Evolutionary conservation across 192 early-diverging fungal genomes (phyloP).

Genomic region (Borealophlyctis nickersoniae): DNA sequence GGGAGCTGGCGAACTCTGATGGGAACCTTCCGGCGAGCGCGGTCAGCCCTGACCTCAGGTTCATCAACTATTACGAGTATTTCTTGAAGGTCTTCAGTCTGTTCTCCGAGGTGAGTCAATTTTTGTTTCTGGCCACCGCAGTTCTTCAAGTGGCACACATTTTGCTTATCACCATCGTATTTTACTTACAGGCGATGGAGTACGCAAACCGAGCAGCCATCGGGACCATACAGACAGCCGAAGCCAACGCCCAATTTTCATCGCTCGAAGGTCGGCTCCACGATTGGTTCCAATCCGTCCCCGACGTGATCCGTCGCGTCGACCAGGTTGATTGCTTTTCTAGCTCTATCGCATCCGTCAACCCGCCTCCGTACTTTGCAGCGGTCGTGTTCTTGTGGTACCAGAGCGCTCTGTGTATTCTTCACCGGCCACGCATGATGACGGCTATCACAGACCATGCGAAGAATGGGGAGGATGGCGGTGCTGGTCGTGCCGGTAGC

Average conservation of each 20-base stretch:
- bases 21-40: conserved; percentile 16
- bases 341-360: neutral
- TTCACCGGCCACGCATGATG: conserved; percentile 17
- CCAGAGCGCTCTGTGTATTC: conserved; percentile 10
- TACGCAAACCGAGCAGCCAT: no score
- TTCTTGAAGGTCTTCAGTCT: no score
- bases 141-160: no score
- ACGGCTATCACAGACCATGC: conserved; percentile 1
- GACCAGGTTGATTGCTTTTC: neutral
- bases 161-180: no score
- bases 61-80: no score
- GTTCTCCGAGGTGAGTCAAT: no score
- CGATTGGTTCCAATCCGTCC: conserved; percentile 11
- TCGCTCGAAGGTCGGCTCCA: conserved; percentile 10
- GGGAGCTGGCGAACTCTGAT: conserved; percentile 10
- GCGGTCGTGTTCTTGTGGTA: conserved; percentile 13
- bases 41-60: no score
- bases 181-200: no score
- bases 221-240: no score
- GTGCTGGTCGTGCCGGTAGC: no score
- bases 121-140: no score
- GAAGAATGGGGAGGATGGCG: neutral
- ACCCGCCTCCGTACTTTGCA: conserved; percentile 9
- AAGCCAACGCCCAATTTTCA: neutral
- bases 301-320: conserved; percentile 6